Base-by-base conservation (phyloP, 257 asterid species). In the Gentiana straminea region DNA sequence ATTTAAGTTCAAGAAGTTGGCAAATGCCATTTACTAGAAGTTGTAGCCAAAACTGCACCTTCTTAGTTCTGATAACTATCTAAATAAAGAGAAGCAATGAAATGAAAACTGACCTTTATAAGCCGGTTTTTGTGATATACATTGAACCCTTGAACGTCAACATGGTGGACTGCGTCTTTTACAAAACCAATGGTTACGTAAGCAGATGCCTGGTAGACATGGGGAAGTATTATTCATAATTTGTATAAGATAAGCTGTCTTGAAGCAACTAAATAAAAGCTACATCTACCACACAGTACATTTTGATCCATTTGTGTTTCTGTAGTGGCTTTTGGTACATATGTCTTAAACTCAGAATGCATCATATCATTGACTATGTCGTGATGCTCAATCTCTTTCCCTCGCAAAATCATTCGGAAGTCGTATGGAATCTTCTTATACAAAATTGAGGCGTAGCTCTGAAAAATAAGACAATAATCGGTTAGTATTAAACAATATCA, bases 141-240 rank as follows among this genome's bases (percentile, higher is more conserved):
- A 62, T 92, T 92, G 72, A 92, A 92, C 48, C 98, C 98, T 75
- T 87, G 97, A 65, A 92, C 98, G 79, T 92, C 98, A 69, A 92
- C 81, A 66, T 92, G 98, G 50, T 79, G 72, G 70, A 73, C 78
- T 46, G 97, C 98, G 70, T 92, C 98, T 82, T 88, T 92, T 58
- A 92, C 98, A 72, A 92, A 92, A 49, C 98, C 98, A 80, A 92
- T 81, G 58, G 89, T 88, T 41, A 92, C 98, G 36, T 59, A 63
- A 64, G 95, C 98, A 61, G 85, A 82, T 94, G 83, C 79, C 98
- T 88, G 69, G 62, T 49, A 60, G 55, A 55, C 59, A 62, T 0
- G 24, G 24, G 24, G 24, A 24, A 24, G 24, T 24, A 24, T 24
- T 24, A 24, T 24, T 24, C 24, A 24, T 24, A 24, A 24, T 24